Evolutionary conservation across 2,329 filamentous ascomycete genomes (phyloP), one percentile per base, ranked within the genome.

Genomic region (Curvularia verruculosa): DNA sequence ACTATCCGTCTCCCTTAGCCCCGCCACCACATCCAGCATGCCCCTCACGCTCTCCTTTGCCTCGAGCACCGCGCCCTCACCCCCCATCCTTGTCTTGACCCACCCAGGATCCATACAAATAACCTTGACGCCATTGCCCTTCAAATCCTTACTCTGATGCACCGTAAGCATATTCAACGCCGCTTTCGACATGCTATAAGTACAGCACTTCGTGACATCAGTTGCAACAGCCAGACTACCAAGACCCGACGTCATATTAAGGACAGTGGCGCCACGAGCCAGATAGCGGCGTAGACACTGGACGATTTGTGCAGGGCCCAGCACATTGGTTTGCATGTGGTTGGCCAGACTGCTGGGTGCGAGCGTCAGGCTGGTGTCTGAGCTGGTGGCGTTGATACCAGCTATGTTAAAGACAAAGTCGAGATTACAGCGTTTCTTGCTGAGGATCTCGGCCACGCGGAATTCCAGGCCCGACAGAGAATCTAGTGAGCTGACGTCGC

Each of bases 221-320:
- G 67, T 63, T 15, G 70, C 70, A 1, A 72, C 67, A 13, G 61
- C 66, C 69, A 76, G 61, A 50, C 65, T 70, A 1, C 65, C 75
- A 3, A 78, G 60, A 2, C 75, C 75, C 15, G 63, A 69, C 12
- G 69, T 67, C 67, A 77, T 67, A 56, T 77, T 78, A 63, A 78
- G 53, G 3, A 77, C 69, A 3, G 70, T 61, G 3, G 70, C 74
- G 8, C 69, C 66, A 0, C 66, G 43, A 5, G 69, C 68, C 1
- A 78, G 58, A n/a, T 74, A 68, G 26, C 58, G 62, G 12, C 60
- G 51, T 0, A 83, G 59, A 1, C 73, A 71, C 63, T 81, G 72
- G 0, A 81, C 74, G 6, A 77, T 73, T 54, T 80, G 80, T 1
- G 80, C 80, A 0, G 81, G 81, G 0, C 81, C 81, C 18, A 82